Conservation (phyloP, 78 protist genomes). For the Mastigamoeba balamuthi region DNA sequence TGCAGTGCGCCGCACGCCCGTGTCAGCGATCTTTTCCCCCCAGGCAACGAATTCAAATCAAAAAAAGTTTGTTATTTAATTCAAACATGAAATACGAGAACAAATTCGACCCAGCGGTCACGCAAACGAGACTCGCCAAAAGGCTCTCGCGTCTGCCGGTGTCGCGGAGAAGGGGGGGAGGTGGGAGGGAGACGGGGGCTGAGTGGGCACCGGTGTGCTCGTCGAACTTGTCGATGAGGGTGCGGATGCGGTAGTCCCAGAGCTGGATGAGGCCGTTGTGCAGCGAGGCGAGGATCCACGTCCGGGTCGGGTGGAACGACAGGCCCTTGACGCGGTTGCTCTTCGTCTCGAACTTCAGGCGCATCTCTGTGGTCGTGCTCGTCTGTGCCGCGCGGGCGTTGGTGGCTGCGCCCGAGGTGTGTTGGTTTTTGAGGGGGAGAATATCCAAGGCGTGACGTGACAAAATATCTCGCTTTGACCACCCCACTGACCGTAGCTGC, state of each 20-base stretch:
- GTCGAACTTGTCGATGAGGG: slow-evolving; percentile 87
- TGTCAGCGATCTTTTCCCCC: too few relatives aligned
- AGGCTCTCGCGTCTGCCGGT: too few relatives aligned
- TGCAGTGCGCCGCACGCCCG: too few relatives aligned
- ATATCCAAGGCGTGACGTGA: too few relatives aligned
- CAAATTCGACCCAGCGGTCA: neutral
- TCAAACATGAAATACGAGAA: neutral
- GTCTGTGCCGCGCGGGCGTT: too few relatives aligned
- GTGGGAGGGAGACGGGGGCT: neutral
- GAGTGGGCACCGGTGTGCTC: slow-evolving; percentile 92
- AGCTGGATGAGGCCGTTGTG: slow-evolving; percentile 95
- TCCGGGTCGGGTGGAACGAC: slow-evolving; percentile 93
- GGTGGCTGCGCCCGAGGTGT: too few relatives aligned
- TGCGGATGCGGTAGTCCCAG: slow-evolving; percentile 95
- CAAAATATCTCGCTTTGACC: too few relatives aligned
- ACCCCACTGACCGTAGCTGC: too few relatives aligned
- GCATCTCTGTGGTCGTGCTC: too few relatives aligned
- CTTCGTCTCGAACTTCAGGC: slow-evolving; percentile 58
- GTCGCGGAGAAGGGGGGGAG: neutral
- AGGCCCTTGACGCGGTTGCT: slow-evolving; percentile 82
- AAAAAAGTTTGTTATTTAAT: neutral
- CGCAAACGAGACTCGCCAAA: too few relatives aligned
- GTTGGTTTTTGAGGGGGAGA: too few relatives aligned
- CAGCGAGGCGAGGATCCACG: slow-evolving; percentile 90
- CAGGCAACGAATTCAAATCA: neutral